Evolutionary conservation across 2,329 filamentous ascomycete genomes (phyloP).

Genomic region (Tothia fuscella): DNA sequence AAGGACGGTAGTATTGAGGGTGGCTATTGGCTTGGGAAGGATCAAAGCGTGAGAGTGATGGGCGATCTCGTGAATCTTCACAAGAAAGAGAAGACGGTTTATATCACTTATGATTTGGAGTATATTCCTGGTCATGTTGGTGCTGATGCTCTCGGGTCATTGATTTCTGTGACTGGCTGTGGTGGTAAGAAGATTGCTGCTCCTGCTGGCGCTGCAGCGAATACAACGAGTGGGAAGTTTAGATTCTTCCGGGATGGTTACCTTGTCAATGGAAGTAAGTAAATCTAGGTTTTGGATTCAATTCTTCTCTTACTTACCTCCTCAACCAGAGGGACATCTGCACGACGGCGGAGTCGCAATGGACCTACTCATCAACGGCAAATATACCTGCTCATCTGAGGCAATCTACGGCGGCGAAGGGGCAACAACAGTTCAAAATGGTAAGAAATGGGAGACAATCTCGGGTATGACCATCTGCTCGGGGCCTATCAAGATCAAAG

Average conservation of each 20-base stretch:
- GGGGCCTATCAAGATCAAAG: conserved; percentile 3
- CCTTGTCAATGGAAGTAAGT: neutral
- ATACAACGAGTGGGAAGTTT: conserved; percentile 4
- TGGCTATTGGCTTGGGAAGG: conserved; percentile 4
- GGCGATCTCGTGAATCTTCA: conserved; percentile 6
- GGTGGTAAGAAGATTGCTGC: neutral
- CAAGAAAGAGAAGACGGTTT: neutral
- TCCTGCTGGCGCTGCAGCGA: neutral
- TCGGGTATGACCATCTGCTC: conserved; percentile 4
- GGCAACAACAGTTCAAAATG: neutral
- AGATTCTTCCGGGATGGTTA: neutral
- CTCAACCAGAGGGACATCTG: conserved; percentile 5
- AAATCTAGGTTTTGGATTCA: neutral
- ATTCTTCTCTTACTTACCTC: neutral
- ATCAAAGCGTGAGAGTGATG: conserved; percentile 3
- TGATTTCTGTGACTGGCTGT: conserved; percentile 1
- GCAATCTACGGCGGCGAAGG: conserved; percentile 5
- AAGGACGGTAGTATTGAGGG: conserved; percentile 1
- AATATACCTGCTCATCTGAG: neutral
- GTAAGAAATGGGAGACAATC: conserved; percentile 8
- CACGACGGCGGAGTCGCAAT: conserved; percentile 7
- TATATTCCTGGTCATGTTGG: neutral
- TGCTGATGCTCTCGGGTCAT: neutral
- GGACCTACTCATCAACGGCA: neutral
- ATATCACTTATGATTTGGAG: conserved; percentile 4